phyloP scores from a whole-genome alignment of 169 alveolate species.

The Plasmodium sp. region DNA sequence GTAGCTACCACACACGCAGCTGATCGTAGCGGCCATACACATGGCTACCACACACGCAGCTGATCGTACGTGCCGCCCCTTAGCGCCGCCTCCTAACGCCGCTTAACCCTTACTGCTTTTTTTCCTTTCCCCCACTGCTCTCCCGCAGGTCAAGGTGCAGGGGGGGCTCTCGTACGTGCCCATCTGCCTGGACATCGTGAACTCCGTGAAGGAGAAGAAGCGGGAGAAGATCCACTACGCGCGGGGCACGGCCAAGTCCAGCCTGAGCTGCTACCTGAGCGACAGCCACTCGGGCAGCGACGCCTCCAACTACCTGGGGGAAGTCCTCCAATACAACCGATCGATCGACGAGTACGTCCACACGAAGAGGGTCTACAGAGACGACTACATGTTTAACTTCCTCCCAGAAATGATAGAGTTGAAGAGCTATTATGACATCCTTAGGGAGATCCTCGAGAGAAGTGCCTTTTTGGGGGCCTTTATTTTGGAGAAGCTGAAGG shows the following conservation, averaged over 20 bases:
- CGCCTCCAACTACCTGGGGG: conserved; percentile 1
- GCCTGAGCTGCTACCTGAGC: neutral
- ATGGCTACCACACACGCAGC: neutral
- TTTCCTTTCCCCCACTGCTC: neutral
- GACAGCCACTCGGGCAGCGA: conserved; percentile 32
- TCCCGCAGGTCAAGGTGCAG: neutral
- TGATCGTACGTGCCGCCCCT: neutral
- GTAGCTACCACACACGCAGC: too few relatives aligned
- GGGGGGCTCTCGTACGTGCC: conserved; percentile 33
- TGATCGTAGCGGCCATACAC: too few relatives aligned
- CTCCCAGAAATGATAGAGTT: conserved; percentile 48
- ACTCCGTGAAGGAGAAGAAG: conserved; percentile 44
- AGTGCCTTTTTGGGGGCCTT: conserved; percentile 66
- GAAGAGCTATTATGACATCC: conserved; percentile 28
- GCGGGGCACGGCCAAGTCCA: conserved; percentile 15
- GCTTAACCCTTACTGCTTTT: neutral
- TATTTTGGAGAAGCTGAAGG: conserved; percentile 32
- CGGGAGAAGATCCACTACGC: conserved; percentile 50
- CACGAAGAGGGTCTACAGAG: conserved; percentile 33
- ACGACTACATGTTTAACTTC: conserved; percentile 60
- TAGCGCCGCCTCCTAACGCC: too few relatives aligned
- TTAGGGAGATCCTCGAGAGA: conserved; percentile 51
- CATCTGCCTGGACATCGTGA: conserved; percentile 57
- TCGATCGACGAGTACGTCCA: conserved; percentile 54
- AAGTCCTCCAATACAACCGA: conserved; percentile 29